These are phyloP conservation scores for Mortierella hygrophila DNA, from an alignment of 192 early-diverging fungal genomes.

Conservation along the genomic window DNA sequence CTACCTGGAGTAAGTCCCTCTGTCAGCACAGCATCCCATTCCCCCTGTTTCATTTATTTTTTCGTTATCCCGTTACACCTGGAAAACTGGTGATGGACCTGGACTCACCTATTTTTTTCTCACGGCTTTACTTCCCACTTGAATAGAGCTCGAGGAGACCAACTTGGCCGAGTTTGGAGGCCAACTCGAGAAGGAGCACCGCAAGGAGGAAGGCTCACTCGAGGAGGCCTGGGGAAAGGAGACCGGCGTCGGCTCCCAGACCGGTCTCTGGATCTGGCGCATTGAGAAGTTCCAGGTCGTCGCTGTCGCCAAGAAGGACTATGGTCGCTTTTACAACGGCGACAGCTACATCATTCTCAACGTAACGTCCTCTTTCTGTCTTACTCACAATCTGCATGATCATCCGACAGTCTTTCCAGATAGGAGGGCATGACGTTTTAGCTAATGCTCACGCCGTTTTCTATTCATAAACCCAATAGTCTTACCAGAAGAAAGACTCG, in stretches of 20 bases:
- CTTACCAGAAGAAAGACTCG: conserved; percentile 69
- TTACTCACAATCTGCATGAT: background rate
- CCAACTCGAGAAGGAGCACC: conserved; percentile 70
- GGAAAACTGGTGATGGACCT: background rate
- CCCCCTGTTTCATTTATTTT: background rate
- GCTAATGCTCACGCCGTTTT: background rate
- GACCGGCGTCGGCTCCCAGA: conserved; percentile 55
- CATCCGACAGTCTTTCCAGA: background rate
- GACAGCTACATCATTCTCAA: conserved; percentile 85
- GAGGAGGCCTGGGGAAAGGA: conserved; percentile 72
- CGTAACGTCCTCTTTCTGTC: conserved; percentile 45
- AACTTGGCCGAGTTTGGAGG: conserved; percentile 72
- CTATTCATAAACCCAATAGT: conserved; percentile 43
- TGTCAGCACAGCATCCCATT: background rate
- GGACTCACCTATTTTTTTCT: background rate
- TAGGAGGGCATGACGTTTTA: background rate
- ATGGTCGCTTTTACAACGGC: conserved; percentile 80
- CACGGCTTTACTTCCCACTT: background rate
- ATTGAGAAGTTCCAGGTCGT: conserved; percentile 83
- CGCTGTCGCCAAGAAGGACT: conserved; percentile 68
- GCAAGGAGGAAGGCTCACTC: conserved; percentile 62
- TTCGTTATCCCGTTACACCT: background rate
- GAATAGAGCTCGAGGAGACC: conserved; percentile 60
- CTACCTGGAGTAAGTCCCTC: conserved; percentile 48
- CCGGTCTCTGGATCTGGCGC: conserved; percentile 79